Percentiles rank a stretch among this genome's conserved stretches.
phyloP scores from a whole-genome alignment of 495 filamentous ascomycete species.

The Penicillium samsonianum region DNA sequence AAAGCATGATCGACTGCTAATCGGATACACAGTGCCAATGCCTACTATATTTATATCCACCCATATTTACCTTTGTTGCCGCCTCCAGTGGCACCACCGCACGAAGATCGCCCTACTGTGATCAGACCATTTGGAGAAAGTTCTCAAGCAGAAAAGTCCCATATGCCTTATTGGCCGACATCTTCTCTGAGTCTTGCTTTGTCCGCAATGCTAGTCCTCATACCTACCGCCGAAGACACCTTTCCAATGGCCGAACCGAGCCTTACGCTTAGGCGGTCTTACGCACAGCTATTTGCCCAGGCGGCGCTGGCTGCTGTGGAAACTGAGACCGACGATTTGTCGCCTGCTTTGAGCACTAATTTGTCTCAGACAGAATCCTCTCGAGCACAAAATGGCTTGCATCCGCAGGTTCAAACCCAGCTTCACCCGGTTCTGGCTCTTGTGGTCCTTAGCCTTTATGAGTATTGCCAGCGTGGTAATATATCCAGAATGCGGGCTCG shows the following conservation, averaged over 20 bases:
- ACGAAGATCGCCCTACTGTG: conserved; percentile 36
- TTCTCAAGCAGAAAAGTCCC: conserved; percentile 19
- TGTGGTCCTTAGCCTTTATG: conserved; percentile 51
- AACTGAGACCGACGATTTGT: conserved; percentile 46
- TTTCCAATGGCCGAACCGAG: conserved; percentile 34
- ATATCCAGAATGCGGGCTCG: conserved; percentile 52
- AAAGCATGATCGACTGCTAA: conserved; percentile 2
- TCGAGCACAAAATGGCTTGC: conserved; percentile 39
- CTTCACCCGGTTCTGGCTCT: conserved; percentile 53
- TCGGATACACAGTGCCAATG: conserved; percentile 30
- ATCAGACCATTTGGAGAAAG: conserved; percentile 16
- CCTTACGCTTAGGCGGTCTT: conserved; percentile 42
- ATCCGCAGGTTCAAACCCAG: conserved; percentile 44
- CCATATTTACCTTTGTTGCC: conserved; percentile 56
- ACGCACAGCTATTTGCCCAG: conserved; percentile 52
- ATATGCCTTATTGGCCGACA: conserved; percentile 38
- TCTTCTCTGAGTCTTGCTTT: conserved; percentile 51
- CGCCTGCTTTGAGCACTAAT: conserved; percentile 33
- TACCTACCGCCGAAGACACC: conserved; percentile 44
- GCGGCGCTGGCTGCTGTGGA: conserved; percentile 49
- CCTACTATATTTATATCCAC: conserved; percentile 58
- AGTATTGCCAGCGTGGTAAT: conserved; percentile 57
- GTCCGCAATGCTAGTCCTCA: conserved; percentile 49
- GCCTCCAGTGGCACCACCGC: conserved; percentile 34
- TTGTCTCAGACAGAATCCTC: conserved; percentile 35